Evolutionary conservation across 805 yeast genomes (phyloP), one percentile per base, ranked within the genome.

Genomic region (Starmerella davenportii): DNA sequence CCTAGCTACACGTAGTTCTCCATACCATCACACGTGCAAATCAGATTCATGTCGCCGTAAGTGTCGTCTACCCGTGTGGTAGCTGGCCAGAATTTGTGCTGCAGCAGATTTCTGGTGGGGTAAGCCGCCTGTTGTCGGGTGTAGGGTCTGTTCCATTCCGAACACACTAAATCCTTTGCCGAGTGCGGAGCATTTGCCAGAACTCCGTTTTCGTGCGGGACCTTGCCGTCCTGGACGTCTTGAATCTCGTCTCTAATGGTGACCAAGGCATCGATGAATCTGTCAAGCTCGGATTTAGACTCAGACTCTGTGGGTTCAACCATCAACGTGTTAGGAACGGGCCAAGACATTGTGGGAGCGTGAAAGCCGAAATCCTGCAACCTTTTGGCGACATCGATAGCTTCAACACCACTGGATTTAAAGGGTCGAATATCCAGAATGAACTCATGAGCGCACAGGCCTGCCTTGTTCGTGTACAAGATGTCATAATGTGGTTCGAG

Each of bases 341-440:
- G 98, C 80, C 90, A 90, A 2, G 96, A 90, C 80, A 90, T 76
- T 20, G 98, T 90, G 45, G 98, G 98, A 1, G 95, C 95, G 60
- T 90, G 98, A 73, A 90, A 90, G 1, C 96, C 95, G 57, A 87
- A 90, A 62, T 90, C 98, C 62, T 90, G 96, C 43, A 90, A 68
- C 60, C 98, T 74, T 65, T 90, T 90, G 41, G 98, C 96, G 43
- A 90, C 75, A 57, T 90, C 98, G 50, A 87, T 81, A 17, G 95
- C 95, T 62, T 90, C 95, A 39, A 87, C 66, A 18, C 93, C 93
- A 37, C 70, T 49, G 21, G 65, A 47, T 60, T 85, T 84, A 65
- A 76, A 81, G 25, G 76, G 80, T 58, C 96, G 73, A 47, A 85
- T 65, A 58, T 90, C 98, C 42, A 90, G 65, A 51, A 90, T 90